These are phyloP conservation scores for Lasiodiplodia sp. DNA, from an alignment of 2,329 filamentous ascomycete genomes.

Conservation along the genomic window DNA sequence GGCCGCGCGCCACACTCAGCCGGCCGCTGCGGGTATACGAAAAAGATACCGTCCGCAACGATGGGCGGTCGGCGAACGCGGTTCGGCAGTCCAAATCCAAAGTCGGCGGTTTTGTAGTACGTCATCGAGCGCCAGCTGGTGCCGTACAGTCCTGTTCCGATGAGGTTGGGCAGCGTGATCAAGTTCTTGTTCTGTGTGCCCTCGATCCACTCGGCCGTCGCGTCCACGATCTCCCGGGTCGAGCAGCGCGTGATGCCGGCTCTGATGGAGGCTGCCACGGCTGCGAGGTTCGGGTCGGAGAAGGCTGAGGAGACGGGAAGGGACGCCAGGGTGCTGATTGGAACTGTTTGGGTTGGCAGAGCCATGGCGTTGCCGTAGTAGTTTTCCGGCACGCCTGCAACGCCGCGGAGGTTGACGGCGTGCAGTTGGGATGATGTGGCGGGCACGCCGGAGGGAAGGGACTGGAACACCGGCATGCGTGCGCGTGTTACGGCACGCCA, in stretches of 20 bases:
- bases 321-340: slow-evolving; percentile 31
- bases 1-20: background rate
- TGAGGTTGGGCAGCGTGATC: slow-evolving; percentile 36
- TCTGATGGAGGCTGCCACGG: slow-evolving; percentile 36
- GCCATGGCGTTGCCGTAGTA: slow-evolving; percentile 37
- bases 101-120: slow-evolving; percentile 38
- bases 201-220: slow-evolving; percentile 36
- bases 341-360: slow-evolving; percentile 31
- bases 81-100: slow-evolving; percentile 39
- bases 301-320: slow-evolving; percentile 29
- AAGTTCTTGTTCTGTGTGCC: slow-evolving; percentile 35
- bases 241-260: slow-evolving; percentile 36
- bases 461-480: slow-evolving; percentile 31
- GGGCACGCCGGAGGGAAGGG: background rate
- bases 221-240: slow-evolving; percentile 32
- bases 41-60: slow-evolving; percentile 33
- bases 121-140: slow-evolving; percentile 40
- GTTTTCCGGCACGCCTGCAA: slow-evolving; percentile 33
- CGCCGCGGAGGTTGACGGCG: slow-evolving; percentile 35
- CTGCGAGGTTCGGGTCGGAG: background rate
- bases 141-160: slow-evolving; percentile 38
- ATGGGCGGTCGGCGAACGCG: slow-evolving; percentile 33
- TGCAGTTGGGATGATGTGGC: slow-evolving; percentile 32
- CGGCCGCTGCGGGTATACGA: slow-evolving; percentile 34
- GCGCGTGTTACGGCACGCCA: slow-evolving; percentile 36